Percentiles rank a stretch among this genome's conserved stretches.
Evolutionary conservation across 495 filamentous ascomycete genomes (phyloP).

Genomic region (Penicillium robsamsonii): DNA sequence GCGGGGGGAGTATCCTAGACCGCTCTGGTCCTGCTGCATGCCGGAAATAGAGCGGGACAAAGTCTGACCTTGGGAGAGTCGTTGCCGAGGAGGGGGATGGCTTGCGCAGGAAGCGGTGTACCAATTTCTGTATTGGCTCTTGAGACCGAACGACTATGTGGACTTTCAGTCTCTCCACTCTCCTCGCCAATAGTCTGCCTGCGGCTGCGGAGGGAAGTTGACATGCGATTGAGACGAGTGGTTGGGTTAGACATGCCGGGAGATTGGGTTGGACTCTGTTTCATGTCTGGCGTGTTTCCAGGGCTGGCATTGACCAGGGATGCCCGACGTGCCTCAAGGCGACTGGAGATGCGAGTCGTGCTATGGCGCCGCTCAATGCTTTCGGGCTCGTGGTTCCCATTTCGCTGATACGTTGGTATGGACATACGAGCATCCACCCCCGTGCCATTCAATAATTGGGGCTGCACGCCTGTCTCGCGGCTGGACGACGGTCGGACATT

Average conservation of each 20-base stretch:
- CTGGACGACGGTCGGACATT: slow-evolving; percentile 28
- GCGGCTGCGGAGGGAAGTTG: slow-evolving; percentile 38
- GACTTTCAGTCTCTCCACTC: slow-evolving; percentile 18
- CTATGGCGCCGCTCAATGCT: slow-evolving; percentile 34
- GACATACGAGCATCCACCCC: slow-evolving; percentile 35
- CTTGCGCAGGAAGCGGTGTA: slow-evolving; percentile 28
- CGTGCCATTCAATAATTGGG: slow-evolving; percentile 29
- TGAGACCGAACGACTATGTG: slow-evolving; percentile 35
- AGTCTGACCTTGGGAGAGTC: slow-evolving; percentile 45
- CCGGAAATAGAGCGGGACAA: slow-evolving; percentile 28
- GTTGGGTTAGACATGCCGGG: slow-evolving; percentile 30
- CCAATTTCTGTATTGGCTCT: slow-evolving; percentile 42
- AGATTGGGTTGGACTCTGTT: slow-evolving; percentile 25
- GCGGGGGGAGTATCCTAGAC: slow-evolving; percentile 22
- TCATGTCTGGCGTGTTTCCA: slow-evolving; percentile 20
- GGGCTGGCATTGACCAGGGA: slow-evolving; percentile 53
- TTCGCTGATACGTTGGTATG: slow-evolving; percentile 35
- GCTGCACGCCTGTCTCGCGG: slow-evolving; percentile 24
- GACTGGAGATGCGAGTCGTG: slow-evolving; percentile 64
- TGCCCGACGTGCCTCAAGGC: slow-evolving; percentile 69
- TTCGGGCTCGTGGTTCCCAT: slow-evolving; percentile 46
- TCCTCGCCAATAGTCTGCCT: slow-evolving; percentile 38
- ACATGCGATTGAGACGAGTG: slow-evolving; percentile 40
- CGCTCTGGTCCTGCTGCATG: slow-evolving; percentile 22
- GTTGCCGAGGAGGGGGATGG: slow-evolving; percentile 33